Evolutionary conservation across 176 grass and related monocot species (phyloP), one percentile per base, ranked within the genome.

Genomic region (Aegilops umbellulata): DNA sequence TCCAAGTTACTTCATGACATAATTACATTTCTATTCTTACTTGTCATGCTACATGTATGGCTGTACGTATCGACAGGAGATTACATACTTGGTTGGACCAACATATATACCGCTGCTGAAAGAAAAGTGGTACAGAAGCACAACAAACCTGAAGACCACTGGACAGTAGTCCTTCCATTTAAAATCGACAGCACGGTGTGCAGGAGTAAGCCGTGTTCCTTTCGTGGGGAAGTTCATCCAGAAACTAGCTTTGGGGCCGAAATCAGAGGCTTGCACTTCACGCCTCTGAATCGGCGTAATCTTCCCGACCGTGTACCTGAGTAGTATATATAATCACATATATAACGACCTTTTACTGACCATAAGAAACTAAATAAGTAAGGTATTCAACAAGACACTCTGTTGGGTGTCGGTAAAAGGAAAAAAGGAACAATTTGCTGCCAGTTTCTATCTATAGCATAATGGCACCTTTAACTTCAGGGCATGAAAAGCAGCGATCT

Each of bases 111-210:
- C 17, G 6, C 70, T 27, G n/a, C n/a, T 17, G 46, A 19, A 75
- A 49, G 1, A 44, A 13, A 0, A 44, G 1, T 13, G 73, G 17
- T 2, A 11, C 6, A 68, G 15, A 82, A 41, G 68, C 42, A 67
- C 10, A 63, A 83, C 44, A 12, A 80, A 99, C 97, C 97, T 99
- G 89, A 99, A 99, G 55, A 99, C 97, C 94, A 94, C 91, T 24
- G 97, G 97, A 66, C 97, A 99, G 46, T 99, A 99, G 74, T 99
- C 97, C 76, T 99, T 99, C 94, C 97, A 99, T 88, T 94, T 95
- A 86, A 99, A 99, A 91, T 96, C 94, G 82, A 94, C 92, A 4
- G 97, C 82, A 35, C 32, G 53, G 82, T 99, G 97, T 16, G 97
- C 79, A 87, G 97, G 97, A 73, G 97, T 99, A 79, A 99, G 90